A percentile compares a stretch with the other conserved stretches of the same genome.
Conservation (phyloP, 805 yeast species). For the Komagataella populi region DNA sequence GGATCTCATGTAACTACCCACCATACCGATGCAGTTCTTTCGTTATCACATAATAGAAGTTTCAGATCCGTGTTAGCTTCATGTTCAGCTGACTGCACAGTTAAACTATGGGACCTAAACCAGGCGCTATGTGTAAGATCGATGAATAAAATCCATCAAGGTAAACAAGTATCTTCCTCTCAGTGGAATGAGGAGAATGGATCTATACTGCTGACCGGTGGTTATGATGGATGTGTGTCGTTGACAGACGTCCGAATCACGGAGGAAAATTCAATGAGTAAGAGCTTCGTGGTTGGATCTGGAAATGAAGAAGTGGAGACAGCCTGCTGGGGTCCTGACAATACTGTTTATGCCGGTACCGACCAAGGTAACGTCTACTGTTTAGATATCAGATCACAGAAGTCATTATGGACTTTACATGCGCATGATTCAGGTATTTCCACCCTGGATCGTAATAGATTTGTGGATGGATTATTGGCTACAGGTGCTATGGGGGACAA, state of each 20-base stretch:
- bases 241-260: constrained; percentile 76
- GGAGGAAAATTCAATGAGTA: constrained; percentile 44
- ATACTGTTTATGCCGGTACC: constrained; percentile 70
- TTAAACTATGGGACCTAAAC: constrained; percentile 88
- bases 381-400: constrained; percentile 64
- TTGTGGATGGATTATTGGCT: constrained; percentile 58
- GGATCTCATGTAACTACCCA: constrained; percentile 49
- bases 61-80: constrained; percentile 84
- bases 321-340: constrained; percentile 48
- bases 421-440: constrained; percentile 96
- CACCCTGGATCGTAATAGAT: constrained; percentile 54
- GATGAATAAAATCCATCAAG: constrained; percentile 53
- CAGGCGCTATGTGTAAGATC: constrained; percentile 68
- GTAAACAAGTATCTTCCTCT: constrained; percentile 71
- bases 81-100: constrained; percentile 89
- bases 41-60: constrained; percentile 67
- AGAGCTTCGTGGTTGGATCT: constrained; percentile 43
- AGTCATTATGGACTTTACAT: constrained; percentile 87
- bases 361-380: constrained; percentile 84
- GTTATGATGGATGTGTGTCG: constrained; percentile 77
- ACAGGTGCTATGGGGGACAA: constrained; percentile 92
- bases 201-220: constrained; percentile 72
- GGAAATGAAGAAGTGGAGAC: constrained; percentile 74
- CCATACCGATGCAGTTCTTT: constrained; percentile 89
- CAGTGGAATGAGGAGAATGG: constrained; percentile 57